Evolutionary conservation across 306 rosid genomes (phyloP).

Genomic region (Astragalus glycyphyllos): DNA sequence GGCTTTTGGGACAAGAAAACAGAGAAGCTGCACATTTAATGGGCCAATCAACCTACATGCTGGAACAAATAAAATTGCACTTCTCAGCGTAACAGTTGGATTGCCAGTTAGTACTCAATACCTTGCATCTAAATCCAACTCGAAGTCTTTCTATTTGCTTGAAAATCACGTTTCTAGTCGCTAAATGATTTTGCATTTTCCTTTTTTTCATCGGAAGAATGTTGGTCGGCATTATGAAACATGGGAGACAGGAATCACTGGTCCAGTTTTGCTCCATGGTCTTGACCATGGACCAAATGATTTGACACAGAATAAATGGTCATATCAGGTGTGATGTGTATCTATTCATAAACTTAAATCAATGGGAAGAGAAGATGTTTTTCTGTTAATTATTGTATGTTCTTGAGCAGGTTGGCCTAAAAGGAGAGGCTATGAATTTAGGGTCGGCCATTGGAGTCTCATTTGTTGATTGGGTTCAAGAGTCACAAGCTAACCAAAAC

Average conservation of each 20-base stretch:
- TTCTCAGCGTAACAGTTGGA: constrained; percentile 91
- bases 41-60: constrained; percentile 69
- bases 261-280: constrained; percentile 82
- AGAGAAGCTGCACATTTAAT: constrained; percentile 69
- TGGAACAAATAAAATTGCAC: constrained; percentile 83
- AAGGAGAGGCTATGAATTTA: constrained; percentile 80
- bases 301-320: constrained; percentile 79
- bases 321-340: constrained; percentile 69
- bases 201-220: constrained; percentile 49
- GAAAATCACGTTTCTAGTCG: neutral
- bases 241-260: constrained; percentile 81
- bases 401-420: constrained; percentile 76
- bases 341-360: neutral
- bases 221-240: constrained; percentile 80
- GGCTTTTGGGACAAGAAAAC: constrained; percentile 80
- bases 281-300: constrained; percentile 73
- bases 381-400: neutral
- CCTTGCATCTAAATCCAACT: constrained; percentile 38
- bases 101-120: constrained; percentile 69
- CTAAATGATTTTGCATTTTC: constrained; percentile 21
- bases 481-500: constrained; percentile 54
- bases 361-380: neutral
- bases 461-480: constrained; percentile 71
- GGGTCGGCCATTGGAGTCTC: constrained; percentile 58
- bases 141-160: constrained; percentile 29